These are phyloP conservation scores for Kwoniella dejecticola DNA, from an alignment of 768 basidiomycete genomes.

Conservation along the genomic window DNA sequence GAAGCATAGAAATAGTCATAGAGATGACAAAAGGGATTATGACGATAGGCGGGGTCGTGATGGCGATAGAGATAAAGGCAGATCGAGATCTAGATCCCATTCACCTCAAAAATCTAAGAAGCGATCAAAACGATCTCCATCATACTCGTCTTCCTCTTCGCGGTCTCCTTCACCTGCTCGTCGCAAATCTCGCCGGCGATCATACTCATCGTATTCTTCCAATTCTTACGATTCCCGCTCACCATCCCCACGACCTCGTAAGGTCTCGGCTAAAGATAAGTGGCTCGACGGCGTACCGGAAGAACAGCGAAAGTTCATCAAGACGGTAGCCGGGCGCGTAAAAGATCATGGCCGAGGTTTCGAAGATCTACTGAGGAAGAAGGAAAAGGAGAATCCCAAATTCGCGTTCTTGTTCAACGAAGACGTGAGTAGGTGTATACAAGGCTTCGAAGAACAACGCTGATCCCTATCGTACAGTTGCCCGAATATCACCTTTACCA, in stretches of 20 bases:
- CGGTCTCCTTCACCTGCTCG: conserved; percentile 17
- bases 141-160: conserved; percentile 22
- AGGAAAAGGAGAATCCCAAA: conserved; percentile 78
- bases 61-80: neutral
- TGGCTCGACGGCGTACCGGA: conserved; percentile 58
- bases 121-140: conserved; percentile 19
- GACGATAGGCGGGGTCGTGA: conserved; percentile 2
- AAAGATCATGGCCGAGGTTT: conserved; percentile 76
- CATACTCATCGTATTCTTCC: conserved; percentile 28
- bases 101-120: conserved; percentile 8
- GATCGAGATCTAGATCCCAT: neutral
- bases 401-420: conserved; percentile 70
- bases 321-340: conserved; percentile 81
- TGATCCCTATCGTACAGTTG: conserved; percentile 42
- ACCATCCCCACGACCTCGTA: conserved; percentile 50
- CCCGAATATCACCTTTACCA: conserved; percentile 58
- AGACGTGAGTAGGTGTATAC: conserved; percentile 44
- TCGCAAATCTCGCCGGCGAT: neutral
- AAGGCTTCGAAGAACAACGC: neutral
- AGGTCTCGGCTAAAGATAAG: conserved; percentile 30
- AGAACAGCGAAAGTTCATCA: conserved; percentile 81
- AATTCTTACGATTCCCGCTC: conserved; percentile 57
- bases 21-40: neutral
- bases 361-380: conserved; percentile 70
- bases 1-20: conserved; percentile 1